phyloP scores from a whole-genome alignment of 306 rosid species.

The Corylus avellana region DNA sequence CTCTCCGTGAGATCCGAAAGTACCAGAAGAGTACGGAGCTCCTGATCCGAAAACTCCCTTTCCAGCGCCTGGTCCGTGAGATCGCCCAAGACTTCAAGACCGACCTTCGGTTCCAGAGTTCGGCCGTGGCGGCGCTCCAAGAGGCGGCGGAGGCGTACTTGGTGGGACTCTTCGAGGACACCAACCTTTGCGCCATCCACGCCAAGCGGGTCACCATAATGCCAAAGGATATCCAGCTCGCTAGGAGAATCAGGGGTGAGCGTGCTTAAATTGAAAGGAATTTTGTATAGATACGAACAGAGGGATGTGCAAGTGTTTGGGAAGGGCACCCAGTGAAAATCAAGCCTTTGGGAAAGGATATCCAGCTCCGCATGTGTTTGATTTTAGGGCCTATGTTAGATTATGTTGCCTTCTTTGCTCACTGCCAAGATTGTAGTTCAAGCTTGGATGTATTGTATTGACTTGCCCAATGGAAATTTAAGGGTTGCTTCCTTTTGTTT shows the following conservation, averaged over 20 bases:
- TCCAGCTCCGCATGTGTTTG: no score
- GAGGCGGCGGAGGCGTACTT: constrained; percentile 34
- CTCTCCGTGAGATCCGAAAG: constrained; percentile 36
- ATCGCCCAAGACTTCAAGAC: constrained; percentile 41
- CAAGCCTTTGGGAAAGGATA: no score
- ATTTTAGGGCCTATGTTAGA: no score
- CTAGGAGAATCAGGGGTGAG: constrained; percentile 36
- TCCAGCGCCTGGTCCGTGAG: constrained; percentile 34
- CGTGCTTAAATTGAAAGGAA: constrained; percentile 13
- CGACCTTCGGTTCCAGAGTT: constrained; percentile 37
- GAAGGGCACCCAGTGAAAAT: not conserved
- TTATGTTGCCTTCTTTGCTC: no score
- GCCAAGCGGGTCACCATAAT: constrained; percentile 36
- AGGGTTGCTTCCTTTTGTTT: no score
- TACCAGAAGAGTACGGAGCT: constrained; percentile 41
- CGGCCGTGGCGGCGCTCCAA: constrained; percentile 35
- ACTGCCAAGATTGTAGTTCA: no score
- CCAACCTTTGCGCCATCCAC: constrained; percentile 32
- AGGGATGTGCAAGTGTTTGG: not conserved
- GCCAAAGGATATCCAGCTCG: constrained; percentile 35
- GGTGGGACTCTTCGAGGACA: constrained; percentile 34
- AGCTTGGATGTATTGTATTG: no score
- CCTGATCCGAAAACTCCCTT: constrained; percentile 31
- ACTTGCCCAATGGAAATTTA: no score
- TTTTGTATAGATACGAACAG: not conserved